Base-by-base conservation (phyloP, 1,139 yeast genomes). In the Protomyces inundatus region DNA sequence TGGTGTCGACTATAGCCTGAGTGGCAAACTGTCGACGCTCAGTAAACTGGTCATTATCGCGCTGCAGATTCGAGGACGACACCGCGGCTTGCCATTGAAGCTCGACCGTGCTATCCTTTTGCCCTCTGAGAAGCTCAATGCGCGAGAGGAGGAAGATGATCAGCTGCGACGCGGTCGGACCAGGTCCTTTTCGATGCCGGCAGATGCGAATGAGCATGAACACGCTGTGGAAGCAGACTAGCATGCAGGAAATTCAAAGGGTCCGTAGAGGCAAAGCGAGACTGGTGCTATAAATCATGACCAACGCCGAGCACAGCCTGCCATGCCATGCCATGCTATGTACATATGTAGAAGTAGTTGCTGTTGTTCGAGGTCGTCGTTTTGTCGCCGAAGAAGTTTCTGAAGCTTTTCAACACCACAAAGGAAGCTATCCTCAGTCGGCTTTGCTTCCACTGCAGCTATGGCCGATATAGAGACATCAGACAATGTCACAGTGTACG, bases 61-160 rank as follows among this genome's bases (percentile, higher is more conserved):
- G 4, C 84, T 90, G 86, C 84, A 93, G 86, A 82, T 93, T 61
- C 84, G 99, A 77, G 98, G 98, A 9, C 82, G 97, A 66, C 98
- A 91, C 72, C 88, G 99, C 81, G 98, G 98, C 50, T 79, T 93
- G 66, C 99, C 99, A 0, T 90, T 93, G 72, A 80, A 93, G 0
- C 81, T 95, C 65, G 99, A 93, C 75, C 84, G 98, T 72, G 98
- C 99, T 50, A 88, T 93, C 68, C 86, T 93, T 81, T 76, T 93
- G 64, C 95, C 96, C 1, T 83, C 86, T 66, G 87, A 85, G 10
- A 82, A 83, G 67, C 80, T 90, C 80, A 81, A 42, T 16, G 48
- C 48, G 23, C 48, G 48, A 9, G 48, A 42, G 32, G 48, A 42
- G 16, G 48, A 42, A 16, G 48, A 42, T 16, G 23, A 42, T 14